Percentiles rank a stretch among this genome's conserved stretches.
Evolutionary conservation across 768 basidiomycete species (phyloP).

Genomic region (Leccinum fibrillosum): DNA sequence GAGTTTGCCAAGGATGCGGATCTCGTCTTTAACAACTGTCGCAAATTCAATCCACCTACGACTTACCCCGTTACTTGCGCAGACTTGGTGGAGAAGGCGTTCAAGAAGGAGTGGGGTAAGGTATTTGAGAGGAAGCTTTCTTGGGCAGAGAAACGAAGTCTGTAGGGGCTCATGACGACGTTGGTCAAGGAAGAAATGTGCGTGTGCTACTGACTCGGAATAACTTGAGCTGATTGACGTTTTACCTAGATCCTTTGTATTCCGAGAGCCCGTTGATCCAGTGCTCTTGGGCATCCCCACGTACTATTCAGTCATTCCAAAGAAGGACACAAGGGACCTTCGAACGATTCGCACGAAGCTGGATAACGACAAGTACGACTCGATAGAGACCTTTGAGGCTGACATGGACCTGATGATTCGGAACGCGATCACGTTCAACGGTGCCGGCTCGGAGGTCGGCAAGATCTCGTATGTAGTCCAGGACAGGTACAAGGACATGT

Average conservation of each 20-base stretch:
- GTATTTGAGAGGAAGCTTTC: conserved; percentile 68
- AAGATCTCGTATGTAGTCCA: conserved; percentile 48
- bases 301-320: conserved; percentile 83
- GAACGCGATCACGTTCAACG: conserved; percentile 91
- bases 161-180: conserved; percentile 66
- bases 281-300: conserved; percentile 76
- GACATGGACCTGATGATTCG: conserved; percentile 85
- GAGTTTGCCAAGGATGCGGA: conserved; percentile 77
- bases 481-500: conserved; percentile 52
- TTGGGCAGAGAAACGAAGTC: conserved; percentile 74
- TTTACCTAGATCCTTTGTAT: conserved; percentile 61
- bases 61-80: conserved; percentile 74
- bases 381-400: conserved; percentile 72
- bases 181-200: conserved; percentile 68
- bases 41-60: conserved; percentile 84
- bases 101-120: conserved; percentile 87
- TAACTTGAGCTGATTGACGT: neutral
- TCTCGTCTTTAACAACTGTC: conserved; percentile 85
- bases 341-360: conserved; percentile 77
- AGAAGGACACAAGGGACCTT: conserved; percentile 85
- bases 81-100: conserved; percentile 67
- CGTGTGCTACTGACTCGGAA: conserved; percentile 20
- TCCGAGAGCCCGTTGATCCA: conserved; percentile 88
- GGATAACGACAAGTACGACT: conserved; percentile 79
- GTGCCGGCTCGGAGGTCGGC: conserved; percentile 76